These are phyloP conservation scores for Haematococcus lacustris DNA, from an alignment of 139 green algal genomes.

Conservation along the genomic window DNA sequence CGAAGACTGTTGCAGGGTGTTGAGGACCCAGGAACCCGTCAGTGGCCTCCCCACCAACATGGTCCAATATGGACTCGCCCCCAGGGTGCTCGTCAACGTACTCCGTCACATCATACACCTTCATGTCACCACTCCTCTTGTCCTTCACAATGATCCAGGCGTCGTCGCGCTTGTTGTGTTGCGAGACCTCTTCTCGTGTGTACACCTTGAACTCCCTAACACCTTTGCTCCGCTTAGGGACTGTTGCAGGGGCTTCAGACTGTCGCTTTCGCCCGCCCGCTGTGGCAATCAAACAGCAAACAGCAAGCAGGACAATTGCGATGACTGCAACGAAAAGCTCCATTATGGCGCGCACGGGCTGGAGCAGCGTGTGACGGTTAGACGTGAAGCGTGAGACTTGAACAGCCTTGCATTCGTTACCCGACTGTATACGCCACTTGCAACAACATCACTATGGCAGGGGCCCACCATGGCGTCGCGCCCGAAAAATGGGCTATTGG, in stretches of 20 bases:
- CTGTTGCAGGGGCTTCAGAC: conserved; percentile 13
- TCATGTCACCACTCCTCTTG: conserved; percentile 20
- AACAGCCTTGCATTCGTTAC: too few relatives aligned
- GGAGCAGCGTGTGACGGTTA: too few relatives aligned
- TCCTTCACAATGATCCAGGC: conserved; percentile 67
- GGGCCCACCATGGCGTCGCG: too few relatives aligned
- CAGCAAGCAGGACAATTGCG: background rate
- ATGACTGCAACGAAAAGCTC: background rate
- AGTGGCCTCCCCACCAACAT: conserved; percentile 78
- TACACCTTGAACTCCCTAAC: conserved; percentile 25
- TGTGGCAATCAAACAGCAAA: conserved; percentile 4
- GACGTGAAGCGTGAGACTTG: too few relatives aligned
- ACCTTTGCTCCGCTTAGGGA: conserved; percentile 7
- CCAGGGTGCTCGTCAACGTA: conserved; percentile 87
- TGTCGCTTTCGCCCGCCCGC: background rate
- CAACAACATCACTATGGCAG: too few relatives aligned
- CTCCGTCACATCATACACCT: conserved; percentile 80
- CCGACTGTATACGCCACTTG: too few relatives aligned
- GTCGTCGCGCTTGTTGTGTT: conserved; percentile 60
- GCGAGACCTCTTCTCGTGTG: conserved; percentile 60
- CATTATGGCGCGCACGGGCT: too few relatives aligned
- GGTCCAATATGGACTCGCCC: conserved; percentile 73
- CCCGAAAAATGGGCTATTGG: background rate
- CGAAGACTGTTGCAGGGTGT: conserved; percentile 68
- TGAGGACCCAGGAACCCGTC: conserved; percentile 84